Evolutionary conservation across 2,329 filamentous ascomycete genomes (phyloP).

Genomic region (Pyricularia grisea): DNA sequence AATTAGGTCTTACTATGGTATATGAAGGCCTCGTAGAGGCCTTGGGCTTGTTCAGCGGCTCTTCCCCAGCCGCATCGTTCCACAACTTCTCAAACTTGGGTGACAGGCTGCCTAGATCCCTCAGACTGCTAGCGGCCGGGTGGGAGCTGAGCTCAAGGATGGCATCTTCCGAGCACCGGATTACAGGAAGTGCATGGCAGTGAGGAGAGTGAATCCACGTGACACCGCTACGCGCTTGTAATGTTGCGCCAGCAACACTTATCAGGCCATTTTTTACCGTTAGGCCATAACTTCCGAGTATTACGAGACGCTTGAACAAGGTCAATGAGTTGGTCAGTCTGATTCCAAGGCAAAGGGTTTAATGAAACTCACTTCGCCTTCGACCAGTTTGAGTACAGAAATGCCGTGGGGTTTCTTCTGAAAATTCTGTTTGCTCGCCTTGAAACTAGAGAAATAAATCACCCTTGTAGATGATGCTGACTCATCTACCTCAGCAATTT

Average conservation of each 20-base stretch:
- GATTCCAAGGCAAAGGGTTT: not conserved
- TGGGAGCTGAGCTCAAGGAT: conserved; percentile 47
- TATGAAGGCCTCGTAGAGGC: conserved; percentile 5
- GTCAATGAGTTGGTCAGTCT: conserved; percentile 7
- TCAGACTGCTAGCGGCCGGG: conserved; percentile 36
- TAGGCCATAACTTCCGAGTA: conserved; percentile 61
- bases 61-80: conserved; percentile 32
- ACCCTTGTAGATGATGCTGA: conserved; percentile 1
- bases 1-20: conserved; percentile 5
- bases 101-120: conserved; percentile 48
- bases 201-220: conserved; percentile 55
- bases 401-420: conserved; percentile 27
- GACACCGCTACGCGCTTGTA: conserved; percentile 34
- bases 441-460: conserved; percentile 35
- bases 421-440: conserved; percentile 32
- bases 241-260: conserved; percentile 54
- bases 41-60: not conserved
- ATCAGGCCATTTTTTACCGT: conserved; percentile 51
- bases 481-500: conserved; percentile 14
- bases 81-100: conserved; percentile 60
- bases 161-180: conserved; percentile 42
- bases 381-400: conserved; percentile 30
- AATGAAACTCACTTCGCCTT: conserved; percentile 35
- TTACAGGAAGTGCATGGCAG: conserved; percentile 60
- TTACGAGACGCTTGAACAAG: conserved; percentile 41